Percentiles rank a stretch among this genome's conserved stretches.
Evolutionary conservation across 306 rosid genomes (phyloP).

Genomic region (Quillaja saponaria): DNA sequence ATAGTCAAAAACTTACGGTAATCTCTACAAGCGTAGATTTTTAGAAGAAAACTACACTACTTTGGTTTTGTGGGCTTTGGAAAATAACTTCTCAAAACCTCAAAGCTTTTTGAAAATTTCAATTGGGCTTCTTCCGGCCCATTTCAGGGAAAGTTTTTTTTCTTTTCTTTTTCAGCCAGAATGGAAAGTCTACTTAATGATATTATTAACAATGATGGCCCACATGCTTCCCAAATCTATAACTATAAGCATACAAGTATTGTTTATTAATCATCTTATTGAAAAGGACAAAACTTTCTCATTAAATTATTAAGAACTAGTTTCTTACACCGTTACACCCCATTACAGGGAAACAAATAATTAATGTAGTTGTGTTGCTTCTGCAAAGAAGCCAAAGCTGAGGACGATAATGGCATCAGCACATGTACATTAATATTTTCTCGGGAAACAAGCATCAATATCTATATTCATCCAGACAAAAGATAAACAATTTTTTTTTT

Average conservation of each 20-base stretch:
- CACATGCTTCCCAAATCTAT: too few relatives aligned
- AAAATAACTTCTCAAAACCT: too few relatives aligned
- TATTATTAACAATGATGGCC: too few relatives aligned
- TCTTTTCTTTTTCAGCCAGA: too few relatives aligned
- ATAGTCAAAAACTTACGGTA: too few relatives aligned
- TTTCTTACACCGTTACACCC: constrained; percentile 3
- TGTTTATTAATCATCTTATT: background rate
- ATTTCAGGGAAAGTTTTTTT: background rate
- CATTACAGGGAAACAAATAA: background rate
- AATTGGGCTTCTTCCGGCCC: constrained; percentile 3
- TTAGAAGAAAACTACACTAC: too few relatives aligned
- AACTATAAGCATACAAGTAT: background rate
- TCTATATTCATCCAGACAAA: too few relatives aligned
- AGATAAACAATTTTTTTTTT: background rate
- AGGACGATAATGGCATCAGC: constrained; percentile 21
- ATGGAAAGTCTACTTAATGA: too few relatives aligned
- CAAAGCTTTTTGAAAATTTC: too few relatives aligned
- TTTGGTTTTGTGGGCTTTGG: too few relatives aligned
- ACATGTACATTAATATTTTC: background rate
- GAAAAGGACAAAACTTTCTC: constrained; percentile 16
- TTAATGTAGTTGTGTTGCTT: background rate
- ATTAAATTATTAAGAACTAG: background rate
- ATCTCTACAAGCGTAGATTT: too few relatives aligned
- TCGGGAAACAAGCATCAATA: constrained; percentile 14
- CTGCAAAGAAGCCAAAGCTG: background rate